These are phyloP conservation scores for Rhododendron molle DNA, from an alignment of 148 eudicot genomes.

Conservation along the genomic window DNA sequence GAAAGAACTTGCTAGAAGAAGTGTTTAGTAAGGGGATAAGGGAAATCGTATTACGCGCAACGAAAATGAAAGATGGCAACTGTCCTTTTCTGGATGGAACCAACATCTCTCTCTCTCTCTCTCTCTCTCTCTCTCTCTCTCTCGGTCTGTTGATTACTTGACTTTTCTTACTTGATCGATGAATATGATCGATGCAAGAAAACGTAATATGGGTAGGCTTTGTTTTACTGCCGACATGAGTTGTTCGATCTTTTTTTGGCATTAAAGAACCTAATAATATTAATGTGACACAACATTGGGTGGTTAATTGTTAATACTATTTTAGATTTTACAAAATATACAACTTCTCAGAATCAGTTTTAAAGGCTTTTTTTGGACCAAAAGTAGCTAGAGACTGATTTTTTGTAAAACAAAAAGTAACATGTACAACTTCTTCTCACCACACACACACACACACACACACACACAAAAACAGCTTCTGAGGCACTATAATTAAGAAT, in stretches of 20 bases:
- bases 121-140: not conserved
- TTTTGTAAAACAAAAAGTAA: too few relatives aligned
- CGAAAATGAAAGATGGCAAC: not conserved
- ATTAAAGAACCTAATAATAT: not conserved
- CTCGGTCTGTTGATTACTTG: not conserved
- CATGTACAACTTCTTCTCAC: too few relatives aligned
- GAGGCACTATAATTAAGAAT: not conserved
- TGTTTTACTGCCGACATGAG: not conserved
- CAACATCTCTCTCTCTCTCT: not conserved
- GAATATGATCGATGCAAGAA: not conserved
- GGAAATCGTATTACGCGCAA: not conserved
- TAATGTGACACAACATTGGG: not conserved
- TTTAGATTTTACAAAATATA: not conserved
- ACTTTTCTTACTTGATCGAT: not conserved
- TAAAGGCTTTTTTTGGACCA: not conserved
- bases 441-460: too few relatives aligned
- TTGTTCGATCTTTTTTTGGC: not conserved
- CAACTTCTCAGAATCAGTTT: not conserved
- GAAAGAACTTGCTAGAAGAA: not conserved
- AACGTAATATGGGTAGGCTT: not conserved
- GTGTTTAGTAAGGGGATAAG: not conserved
- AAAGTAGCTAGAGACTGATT: not conserved
- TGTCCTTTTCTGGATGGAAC: not conserved
- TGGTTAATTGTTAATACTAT: not conserved
- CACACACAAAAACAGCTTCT: not conserved